Evolutionary conservation across 2,329 filamentous ascomycete genomes (phyloP).

Genomic region (Aspergillus sp.): DNA sequence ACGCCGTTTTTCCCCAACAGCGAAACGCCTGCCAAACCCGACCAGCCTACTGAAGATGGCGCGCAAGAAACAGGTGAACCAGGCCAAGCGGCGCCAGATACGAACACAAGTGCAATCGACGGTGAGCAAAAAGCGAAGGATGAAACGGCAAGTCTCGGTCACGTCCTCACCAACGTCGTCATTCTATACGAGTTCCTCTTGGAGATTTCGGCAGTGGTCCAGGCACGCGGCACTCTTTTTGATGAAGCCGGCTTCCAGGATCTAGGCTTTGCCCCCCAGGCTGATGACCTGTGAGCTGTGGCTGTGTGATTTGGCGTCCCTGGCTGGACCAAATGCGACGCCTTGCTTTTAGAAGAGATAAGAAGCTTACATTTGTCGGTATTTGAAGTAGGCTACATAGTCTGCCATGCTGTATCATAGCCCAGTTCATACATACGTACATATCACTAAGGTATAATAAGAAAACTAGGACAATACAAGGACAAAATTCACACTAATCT

Average conservation of each 20-base stretch:
- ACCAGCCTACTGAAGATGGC: not conserved
- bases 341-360: not conserved
- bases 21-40: not conserved
- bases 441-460: not conserved
- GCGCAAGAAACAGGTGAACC: not conserved
- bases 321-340: not conserved
- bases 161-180: conserved; percentile 76
- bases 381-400: not conserved
- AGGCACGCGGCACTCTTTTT: conserved; percentile 73
- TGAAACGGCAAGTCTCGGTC: conserved; percentile 66
- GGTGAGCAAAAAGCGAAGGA: conserved; percentile 42
- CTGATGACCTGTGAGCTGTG: not conserved
- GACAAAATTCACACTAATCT: not conserved
- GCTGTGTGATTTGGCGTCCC: not conserved
- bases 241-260: conserved; percentile 67
- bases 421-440: not conserved
- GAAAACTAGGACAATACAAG: not conserved
- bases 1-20: conserved; percentile 28
- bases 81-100: conserved; percentile 10
- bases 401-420: not conserved
- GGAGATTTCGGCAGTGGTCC: conserved; percentile 72
- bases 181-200: conserved; percentile 78
- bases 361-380: not conserved
- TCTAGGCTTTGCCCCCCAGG: not conserved
- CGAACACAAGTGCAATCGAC: conserved; percentile 18